Conservation (phyloP, 106 monocot species). For the Phalaenopsis equestris region DNA sequence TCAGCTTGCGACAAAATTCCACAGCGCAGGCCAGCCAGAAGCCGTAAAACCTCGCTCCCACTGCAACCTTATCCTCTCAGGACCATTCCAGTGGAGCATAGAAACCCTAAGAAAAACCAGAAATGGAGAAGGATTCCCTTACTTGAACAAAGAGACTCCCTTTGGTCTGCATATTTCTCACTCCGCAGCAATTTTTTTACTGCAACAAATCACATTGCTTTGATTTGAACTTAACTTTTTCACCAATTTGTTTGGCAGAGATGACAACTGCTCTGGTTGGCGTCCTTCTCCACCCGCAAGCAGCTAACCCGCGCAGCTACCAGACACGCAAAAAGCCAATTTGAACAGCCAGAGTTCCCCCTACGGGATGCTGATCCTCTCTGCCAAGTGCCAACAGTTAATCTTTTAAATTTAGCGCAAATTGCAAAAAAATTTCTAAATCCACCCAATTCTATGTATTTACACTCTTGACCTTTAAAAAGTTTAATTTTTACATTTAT, state of each 20-base stretch:
- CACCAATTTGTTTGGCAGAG: not conserved
- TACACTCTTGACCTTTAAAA: too few species aligned
- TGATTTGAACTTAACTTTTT: not conserved
- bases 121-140: not conserved
- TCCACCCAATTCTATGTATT: too few species aligned
- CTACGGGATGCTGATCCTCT: conserved; percentile 11
- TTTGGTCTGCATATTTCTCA: not conserved
- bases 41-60: not conserved
- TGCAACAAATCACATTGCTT: not conserved
- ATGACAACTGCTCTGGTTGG: not conserved
- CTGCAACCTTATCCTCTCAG: not conserved
- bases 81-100: not conserved
- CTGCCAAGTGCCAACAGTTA: too few species aligned
- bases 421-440: too few species aligned
- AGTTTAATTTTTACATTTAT: too few species aligned
- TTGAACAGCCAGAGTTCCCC: conserved; percentile 36
- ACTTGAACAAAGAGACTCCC: not conserved
- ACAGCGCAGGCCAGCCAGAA: not conserved
- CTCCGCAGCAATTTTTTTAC: not conserved
- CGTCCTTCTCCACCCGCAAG: conserved; percentile 9
- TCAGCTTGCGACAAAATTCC: conserved; percentile 4
- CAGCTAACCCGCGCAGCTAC: conserved; percentile 7
- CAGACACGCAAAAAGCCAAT: conserved; percentile 30
- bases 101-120: not conserved
- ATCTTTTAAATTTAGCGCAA: too few species aligned